Evolutionary conservation across 345 rosid species (phyloP).

Genomic region (Salix exigua): DNA sequence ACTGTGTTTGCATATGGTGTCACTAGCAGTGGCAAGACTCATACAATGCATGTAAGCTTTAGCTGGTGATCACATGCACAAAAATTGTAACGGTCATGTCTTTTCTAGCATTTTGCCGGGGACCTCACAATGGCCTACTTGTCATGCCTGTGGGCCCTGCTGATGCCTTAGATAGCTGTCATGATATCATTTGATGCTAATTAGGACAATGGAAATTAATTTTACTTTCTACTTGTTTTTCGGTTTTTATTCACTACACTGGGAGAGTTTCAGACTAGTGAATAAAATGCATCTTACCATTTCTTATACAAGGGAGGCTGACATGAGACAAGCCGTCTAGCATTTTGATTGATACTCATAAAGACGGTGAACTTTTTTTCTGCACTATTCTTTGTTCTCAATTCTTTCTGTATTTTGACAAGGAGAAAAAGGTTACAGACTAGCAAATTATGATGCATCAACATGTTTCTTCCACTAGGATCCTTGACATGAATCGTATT

Average conservation of each 20-base stretch:
- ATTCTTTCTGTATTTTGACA: neutral
- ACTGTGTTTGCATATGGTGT: constrained; percentile 99
- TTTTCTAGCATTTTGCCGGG: neutral
- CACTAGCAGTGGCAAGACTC: constrained; percentile 95
- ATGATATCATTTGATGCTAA: neutral
- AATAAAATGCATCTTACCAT: neutral
- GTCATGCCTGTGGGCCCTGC: neutral
- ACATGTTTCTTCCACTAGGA: neutral
- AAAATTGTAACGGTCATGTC: neutral
- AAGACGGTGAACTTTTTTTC: neutral
- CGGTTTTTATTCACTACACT: neutral
- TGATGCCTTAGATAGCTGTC: neutral
- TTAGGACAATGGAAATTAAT: neutral
- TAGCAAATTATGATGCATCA: neutral
- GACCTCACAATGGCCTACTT: neutral
- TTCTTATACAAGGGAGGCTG: neutral
- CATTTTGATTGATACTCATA: neutral
- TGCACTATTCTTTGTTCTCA: neutral
- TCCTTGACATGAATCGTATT: neutral
- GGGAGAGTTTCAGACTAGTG: neutral
- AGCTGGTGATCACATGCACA: constrained; percentile 1
- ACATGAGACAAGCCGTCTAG: neutral
- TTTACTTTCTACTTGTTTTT: neutral
- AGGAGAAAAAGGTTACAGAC: neutral
- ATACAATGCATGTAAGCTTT: constrained; percentile 88